These are phyloP conservation scores for Phragmites australis DNA, from an alignment of 176 grass and related monocot genomes.

Conservation along the genomic window DNA sequence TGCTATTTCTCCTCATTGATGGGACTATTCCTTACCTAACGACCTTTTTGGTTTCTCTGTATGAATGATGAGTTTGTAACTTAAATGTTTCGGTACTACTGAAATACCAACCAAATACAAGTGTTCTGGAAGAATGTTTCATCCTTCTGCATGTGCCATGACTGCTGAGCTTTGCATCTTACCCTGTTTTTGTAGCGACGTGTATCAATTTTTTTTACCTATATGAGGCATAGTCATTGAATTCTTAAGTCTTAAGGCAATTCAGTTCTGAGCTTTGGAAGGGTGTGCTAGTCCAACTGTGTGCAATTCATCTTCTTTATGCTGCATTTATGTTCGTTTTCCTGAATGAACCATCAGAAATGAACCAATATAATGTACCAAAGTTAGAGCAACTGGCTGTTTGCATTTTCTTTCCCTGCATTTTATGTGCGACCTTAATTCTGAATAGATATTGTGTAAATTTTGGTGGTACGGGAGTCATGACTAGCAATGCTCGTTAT, in stretches of 20 bases:
- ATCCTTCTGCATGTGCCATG: neutral
- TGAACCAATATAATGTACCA: neutral
- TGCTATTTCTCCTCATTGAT: neutral
- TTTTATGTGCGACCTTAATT: constrained; percentile 1
- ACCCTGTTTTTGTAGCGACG: neutral
- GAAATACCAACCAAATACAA: neutral
- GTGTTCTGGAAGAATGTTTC: neutral
- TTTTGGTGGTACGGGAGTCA: neutral
- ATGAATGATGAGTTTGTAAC: neutral
- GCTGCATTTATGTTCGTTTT: neutral
- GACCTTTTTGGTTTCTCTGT: neutral
- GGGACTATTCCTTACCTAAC: neutral
- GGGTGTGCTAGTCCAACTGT: neutral
- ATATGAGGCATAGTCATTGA: neutral
- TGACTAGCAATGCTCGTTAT: neutral
- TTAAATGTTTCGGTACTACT: neutral
- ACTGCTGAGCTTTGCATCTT: neutral
- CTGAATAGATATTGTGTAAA: neutral
- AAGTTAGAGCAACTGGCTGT: neutral
- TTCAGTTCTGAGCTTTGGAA: neutral
- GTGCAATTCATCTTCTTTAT: neutral
- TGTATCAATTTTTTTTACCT: neutral
- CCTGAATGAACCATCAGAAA: neutral
- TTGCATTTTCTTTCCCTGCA: constrained; percentile 11
- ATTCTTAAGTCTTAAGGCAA: neutral